Percentiles rank a stretch among this genome's conserved stretches.
phyloP scores from a whole-genome alignment of 805 yeast species.

The Saturnispora zaruensis region DNA sequence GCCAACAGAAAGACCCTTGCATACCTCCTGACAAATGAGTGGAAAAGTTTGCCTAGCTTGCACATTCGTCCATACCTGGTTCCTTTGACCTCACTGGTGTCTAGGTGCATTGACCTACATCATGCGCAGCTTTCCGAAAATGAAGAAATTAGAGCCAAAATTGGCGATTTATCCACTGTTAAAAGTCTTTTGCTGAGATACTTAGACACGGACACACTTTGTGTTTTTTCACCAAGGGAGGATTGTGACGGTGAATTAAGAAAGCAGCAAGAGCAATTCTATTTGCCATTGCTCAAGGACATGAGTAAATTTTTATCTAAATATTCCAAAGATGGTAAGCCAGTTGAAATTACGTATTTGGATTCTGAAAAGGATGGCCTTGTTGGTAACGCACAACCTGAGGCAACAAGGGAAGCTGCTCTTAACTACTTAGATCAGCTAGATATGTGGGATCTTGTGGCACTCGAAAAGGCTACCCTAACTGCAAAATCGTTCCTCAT shows the following conservation, averaged over 20 bases:
- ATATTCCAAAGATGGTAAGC: constrained; percentile 26
- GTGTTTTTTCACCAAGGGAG: constrained; percentile 69
- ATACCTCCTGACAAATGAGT: constrained; percentile 71
- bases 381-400: constrained; percentile 68
- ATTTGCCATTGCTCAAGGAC: constrained; percentile 62
- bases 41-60: constrained; percentile 65
- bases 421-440: constrained; percentile 53
- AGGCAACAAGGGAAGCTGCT: constrained; percentile 53
- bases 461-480: constrained; percentile 82
- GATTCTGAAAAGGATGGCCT: constrained; percentile 81
- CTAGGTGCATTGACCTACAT: constrained; percentile 77
- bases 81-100: constrained; percentile 80
- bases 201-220: constrained; percentile 87
- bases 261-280: constrained; percentile 66
- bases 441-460: constrained; percentile 71
- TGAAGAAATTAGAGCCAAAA: constrained; percentile 46
- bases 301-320: constrained; percentile 52
- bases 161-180: constrained; percentile 53
- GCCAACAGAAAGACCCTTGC: constrained; percentile 53
- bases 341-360: constrained; percentile 42
- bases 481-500: constrained; percentile 80
- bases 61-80: constrained; percentile 67
- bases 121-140: constrained; percentile 32
- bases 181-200: constrained; percentile 62
- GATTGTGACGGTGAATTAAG: constrained; percentile 84